These are phyloP conservation scores for Fusarium tuaranense DNA, from an alignment of 2,329 filamentous ascomycete species.

Conservation along the genomic window DNA sequence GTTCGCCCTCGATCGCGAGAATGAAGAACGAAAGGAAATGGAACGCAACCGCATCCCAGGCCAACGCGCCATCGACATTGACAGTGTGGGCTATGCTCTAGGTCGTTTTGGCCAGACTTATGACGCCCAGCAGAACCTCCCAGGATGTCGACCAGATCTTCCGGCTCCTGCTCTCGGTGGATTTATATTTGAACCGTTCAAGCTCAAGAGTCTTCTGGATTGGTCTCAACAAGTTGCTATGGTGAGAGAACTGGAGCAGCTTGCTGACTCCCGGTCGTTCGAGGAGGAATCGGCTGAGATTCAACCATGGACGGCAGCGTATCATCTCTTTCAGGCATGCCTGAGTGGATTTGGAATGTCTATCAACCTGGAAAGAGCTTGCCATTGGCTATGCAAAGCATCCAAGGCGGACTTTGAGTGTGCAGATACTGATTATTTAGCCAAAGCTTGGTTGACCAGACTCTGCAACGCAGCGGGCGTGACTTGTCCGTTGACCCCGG, in stretches of 20 bases:
- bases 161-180: background rate
- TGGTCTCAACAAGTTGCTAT: slow-evolving; percentile 7
- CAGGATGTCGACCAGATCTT: slow-evolving; percentile 8
- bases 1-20: background rate
- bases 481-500: background rate
- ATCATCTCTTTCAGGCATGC: slow-evolving; percentile 6
- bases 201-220: background rate
- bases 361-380: background rate
- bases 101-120: background rate
- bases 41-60: background rate
- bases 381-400: background rate
- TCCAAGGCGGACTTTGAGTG: background rate
- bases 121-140: slow-evolving; percentile 6
- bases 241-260: slow-evolving; percentile 1
- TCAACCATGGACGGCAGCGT: slow-evolving; percentile 1
- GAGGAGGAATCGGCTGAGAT: slow-evolving; percentile 3
- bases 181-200: background rate
- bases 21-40: background rate
- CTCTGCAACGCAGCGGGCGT: slow-evolving; percentile 1
- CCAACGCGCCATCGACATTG: background rate
- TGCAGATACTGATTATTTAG: slow-evolving; percentile 1
- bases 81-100: background rate
- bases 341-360: slow-evolving; percentile 4
- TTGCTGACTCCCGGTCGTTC: background rate
- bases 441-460: slow-evolving; percentile 1